Base-by-base conservation (phyloP, 352 stramenopile species). In the Phytophthora hybrid region DNA sequence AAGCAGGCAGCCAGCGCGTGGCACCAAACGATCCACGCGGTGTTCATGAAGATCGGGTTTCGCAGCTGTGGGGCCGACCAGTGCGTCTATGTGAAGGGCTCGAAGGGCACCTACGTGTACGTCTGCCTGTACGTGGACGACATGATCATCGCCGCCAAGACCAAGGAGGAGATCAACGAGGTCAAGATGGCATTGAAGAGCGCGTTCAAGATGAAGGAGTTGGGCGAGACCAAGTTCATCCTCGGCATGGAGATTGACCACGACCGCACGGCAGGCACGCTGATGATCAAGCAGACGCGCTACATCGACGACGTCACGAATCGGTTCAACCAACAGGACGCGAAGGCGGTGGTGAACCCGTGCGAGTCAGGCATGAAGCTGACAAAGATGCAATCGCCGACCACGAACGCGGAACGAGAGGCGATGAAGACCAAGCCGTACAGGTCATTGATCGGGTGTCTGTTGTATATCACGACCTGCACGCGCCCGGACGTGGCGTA, bases 161-260 rank as follows among this genome's bases (percentile, higher is more conserved):
- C 44, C 44, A 52, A 4, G 3, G 3, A 52, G 44, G 44, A 52
- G 44, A 52, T 52, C 44, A 52, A 52, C 44, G 44, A 52, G 44
- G 5, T 52, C 16, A 52, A 52, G 6, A 4, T 52, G 18, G 44
- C 49, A 2, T 63, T 63, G 57, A 63, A 63, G 57, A 21, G 54
- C 10, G 44, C 18, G 29, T 31, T 31, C 29, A 31, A 31, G 29
- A 31, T 31, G 29, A 31, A 31, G 29, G 29, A 31, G 29, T 31
- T 31, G 29, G 29, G 29, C 29, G 29, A 31, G 29, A 5, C 29
- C 29, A 31, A 31, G 29, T 31, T 52, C 44, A 52, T 52, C 18
- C 44, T 53, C 8, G 46, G 46, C 0, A 53, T 53, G 18, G 46
- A 53, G 46, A 53, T 53, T 5, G 19, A 53, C n/a, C 46, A 53